These are phyloP conservation scores for Peronospora tabacina DNA, from an alignment of 352 stramenopile species.

Conservation along the genomic window DNA sequence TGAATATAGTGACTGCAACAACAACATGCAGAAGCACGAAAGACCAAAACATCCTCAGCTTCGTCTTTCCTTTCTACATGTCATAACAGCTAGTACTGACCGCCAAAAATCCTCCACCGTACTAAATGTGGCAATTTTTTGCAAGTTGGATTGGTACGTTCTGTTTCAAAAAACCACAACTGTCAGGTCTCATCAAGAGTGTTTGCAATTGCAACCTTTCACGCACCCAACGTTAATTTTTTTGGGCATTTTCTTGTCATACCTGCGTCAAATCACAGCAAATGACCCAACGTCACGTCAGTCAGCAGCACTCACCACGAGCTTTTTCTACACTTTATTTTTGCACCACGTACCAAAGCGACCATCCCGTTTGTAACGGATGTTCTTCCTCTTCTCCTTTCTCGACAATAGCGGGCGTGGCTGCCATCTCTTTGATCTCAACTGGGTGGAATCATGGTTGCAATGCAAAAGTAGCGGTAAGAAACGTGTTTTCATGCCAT, in stretches of 20 bases:
- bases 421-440: constrained; percentile 23
- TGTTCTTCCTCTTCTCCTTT: constrained; percentile 64
- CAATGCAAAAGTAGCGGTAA: not conserved
- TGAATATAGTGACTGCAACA: constrained; percentile 83
- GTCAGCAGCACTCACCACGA: not conserved
- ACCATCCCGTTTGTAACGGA: constrained; percentile 83
- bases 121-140: constrained; percentile 86
- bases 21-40: not conserved
- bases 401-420: constrained; percentile 18
- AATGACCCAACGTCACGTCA: not conserved
- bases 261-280: constrained; percentile 45
- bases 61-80: not conserved
- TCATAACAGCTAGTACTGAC: constrained; percentile 25
- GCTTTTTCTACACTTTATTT: not conserved
- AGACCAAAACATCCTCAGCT: not conserved
- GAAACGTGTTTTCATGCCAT: not conserved
- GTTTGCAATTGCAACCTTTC: constrained; percentile 1
- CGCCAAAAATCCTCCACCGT: constrained; percentile 92
- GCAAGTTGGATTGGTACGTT: constrained; percentile 49
- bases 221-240: constrained; percentile 83
- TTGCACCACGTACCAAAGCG: constrained; percentile 56
- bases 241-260: constrained; percentile 91
- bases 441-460: constrained; percentile 5
- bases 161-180: constrained; percentile 3
- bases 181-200: not conserved